These are phyloP conservation scores for Amphicarpaea edgeworthii DNA, from an alignment of 306 rosid genomes.

Conservation along the genomic window DNA sequence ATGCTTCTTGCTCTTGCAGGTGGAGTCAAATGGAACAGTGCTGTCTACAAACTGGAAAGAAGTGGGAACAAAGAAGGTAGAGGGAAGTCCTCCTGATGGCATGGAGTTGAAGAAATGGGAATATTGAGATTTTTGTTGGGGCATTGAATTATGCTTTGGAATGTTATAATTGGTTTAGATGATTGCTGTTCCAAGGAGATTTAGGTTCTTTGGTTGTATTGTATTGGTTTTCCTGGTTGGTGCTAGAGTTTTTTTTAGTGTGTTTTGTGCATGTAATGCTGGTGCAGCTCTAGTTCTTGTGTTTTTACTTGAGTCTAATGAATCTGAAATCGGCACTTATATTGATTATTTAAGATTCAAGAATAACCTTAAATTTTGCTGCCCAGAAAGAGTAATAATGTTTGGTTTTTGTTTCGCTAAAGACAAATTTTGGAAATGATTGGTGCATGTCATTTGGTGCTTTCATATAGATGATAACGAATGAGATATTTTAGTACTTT, in stretches of 20 bases:
- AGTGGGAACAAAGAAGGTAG: slow-evolving; percentile 84
- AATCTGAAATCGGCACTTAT: neutral
- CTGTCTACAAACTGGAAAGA: slow-evolving; percentile 96
- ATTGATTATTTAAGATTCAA: neutral
- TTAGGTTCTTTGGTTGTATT: neutral
- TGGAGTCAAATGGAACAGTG: slow-evolving; percentile 89
- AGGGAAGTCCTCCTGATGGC: slow-evolving; percentile 92
- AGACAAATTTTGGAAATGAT: too few species aligned
- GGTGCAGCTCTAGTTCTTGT: neutral
- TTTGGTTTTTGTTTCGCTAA: too few species aligned
- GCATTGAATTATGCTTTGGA: slow-evolving; percentile 33
- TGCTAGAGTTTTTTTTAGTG: neutral
- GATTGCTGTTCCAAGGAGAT: neutral
- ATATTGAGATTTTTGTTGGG: slow-evolving; percentile 37
- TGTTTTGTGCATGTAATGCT: slow-evolving; percentile 11
- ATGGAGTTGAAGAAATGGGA: slow-evolving; percentile 91
- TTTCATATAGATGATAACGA: too few species aligned
- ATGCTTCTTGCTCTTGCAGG: slow-evolving; percentile 47
- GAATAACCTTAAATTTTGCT: neutral
- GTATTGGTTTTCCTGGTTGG: neutral
- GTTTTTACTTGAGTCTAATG: neutral
- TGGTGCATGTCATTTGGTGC: too few species aligned
- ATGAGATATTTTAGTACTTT: too few species aligned
- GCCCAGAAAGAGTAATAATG: neutral
- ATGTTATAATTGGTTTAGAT: neutral